Conservation (phyloP, 163 green algal genomes). For the Coccomyxa subellipsoidea region DNA sequence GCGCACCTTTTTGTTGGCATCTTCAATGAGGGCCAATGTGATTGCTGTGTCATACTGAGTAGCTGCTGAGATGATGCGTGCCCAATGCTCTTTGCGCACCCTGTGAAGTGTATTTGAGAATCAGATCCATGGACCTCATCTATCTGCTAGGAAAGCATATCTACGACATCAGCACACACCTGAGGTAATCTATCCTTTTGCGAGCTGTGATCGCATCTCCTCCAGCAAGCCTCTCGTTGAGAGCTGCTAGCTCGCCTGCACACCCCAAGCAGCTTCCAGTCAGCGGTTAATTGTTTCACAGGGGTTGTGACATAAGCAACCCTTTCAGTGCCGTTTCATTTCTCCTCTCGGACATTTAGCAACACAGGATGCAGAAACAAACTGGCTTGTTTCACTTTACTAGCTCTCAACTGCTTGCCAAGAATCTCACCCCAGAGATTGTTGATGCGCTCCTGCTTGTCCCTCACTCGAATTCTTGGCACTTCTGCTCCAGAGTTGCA, state of each 20-base stretch:
- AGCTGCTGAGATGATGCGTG: not conserved
- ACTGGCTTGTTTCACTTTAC: too few species aligned
- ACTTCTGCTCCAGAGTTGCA: not conserved
- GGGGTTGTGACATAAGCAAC: too few species aligned
- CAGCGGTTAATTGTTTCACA: too few species aligned
- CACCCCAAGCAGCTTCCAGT: not conserved
- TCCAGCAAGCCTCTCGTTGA: not conserved
- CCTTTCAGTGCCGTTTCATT: too few species aligned
- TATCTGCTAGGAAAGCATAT: too few species aligned
- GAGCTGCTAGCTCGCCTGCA: not conserved
- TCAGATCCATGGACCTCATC: not conserved
- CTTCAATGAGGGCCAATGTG: not conserved
- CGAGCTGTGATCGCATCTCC: not conserved
- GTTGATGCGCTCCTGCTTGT: not conserved
- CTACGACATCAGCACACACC: too few species aligned
- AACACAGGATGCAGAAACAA: too few species aligned
- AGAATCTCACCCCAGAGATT: not conserved
- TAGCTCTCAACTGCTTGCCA: too few species aligned
- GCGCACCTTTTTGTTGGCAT: constrained; percentile 6
- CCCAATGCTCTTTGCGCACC: not conserved
- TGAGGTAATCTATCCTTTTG: constrained; percentile 2
- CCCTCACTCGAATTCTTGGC: not conserved
- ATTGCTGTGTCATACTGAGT: constrained; percentile 1
- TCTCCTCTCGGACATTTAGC: too few species aligned
- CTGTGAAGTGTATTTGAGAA: not conserved